Base-by-base conservation (phyloP, 2,329 filamentous ascomycete species). In the Nothopassalora personata region DNA sequence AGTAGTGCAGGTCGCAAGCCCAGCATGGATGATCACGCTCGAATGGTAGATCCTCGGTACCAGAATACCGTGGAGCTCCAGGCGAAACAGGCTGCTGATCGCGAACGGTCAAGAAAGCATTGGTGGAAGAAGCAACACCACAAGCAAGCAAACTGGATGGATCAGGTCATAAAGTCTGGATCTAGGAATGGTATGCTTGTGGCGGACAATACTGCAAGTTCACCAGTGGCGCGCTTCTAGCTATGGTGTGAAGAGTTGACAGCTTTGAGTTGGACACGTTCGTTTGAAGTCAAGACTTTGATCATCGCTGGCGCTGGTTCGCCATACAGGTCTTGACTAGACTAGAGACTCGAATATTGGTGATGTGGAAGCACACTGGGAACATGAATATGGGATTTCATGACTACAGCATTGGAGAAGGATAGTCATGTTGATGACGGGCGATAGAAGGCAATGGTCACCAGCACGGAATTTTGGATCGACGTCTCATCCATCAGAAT, bases 91-190 rank as follows among this genome's bases (percentile, higher is more conserved):
- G 49, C 28, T 33, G 30, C n/a, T 18, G 56, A 53, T 18, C 64
- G 63, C 46, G 63, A 66, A 8, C 66, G 65, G 57, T 59, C 60
- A 31, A 64, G 66, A 30, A 64, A 66, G 48, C 64, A 67, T 23
- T 68, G 67, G 64, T 71, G 67, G 66, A 57, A 66, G 28, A 33
- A 34, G 64, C 50, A 74, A 72, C 57, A 56, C 73, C 59, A 74
- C 57, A 57, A 62, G 72, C 52, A 74, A 71, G 61, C 71, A 71
- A 71, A 72, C 49, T 77, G 75, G 75, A 76, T 76, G 75, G 72
- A 76, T 15, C 70, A 72, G 57, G 64, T 77, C 23, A 72, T 75
- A 52, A 73, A 73, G 59, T 67, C 74, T 18, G 75, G 75, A 2
- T 68, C 76, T n/a, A 74, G 71, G 53, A 70, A 71, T 39, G 75